Conservation (phyloP, 106 monocot species). For the Apostasia ramifera region DNA sequence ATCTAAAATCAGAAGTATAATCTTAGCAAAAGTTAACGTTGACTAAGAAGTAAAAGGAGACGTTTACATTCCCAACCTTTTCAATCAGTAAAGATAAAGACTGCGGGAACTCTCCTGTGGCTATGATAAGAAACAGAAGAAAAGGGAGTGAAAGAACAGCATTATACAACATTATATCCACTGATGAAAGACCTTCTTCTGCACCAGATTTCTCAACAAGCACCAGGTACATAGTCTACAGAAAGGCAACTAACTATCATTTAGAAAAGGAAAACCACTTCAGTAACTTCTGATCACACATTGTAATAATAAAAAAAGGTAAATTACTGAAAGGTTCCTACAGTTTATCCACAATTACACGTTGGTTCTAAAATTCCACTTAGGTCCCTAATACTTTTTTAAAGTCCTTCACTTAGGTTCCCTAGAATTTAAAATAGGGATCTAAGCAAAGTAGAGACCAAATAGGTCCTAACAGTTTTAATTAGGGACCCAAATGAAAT, state of each 20-base stretch:
- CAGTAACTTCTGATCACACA: background rate
- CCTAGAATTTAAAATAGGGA: no score
- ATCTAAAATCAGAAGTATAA: no score
- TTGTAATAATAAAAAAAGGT: background rate
- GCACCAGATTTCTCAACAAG: conserved; percentile 94
- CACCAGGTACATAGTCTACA: conserved; percentile 91
- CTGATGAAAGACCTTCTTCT: conserved; percentile 80
- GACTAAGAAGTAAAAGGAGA: background rate
- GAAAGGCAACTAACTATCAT: conserved; percentile 10
- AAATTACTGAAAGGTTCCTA: no score
- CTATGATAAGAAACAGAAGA: conserved; percentile 63
- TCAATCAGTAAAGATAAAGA: conserved; percentile 54
- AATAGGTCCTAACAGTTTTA: background rate
- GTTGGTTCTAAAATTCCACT: no score
- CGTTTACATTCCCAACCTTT: conserved; percentile 41
- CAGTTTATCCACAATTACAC: no score
- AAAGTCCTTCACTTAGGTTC: no score
- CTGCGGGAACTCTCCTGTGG: conserved; percentile 76
- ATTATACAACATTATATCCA: conserved; percentile 92
- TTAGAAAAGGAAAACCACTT: background rate
- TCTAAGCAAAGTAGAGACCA: no score
- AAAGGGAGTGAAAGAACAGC: conserved; percentile 75
- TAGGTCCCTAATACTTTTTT: no score
- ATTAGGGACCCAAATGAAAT: background rate
- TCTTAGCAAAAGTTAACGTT: no score